These are phyloP conservation scores for Cyclocybe aegerita DNA, from an alignment of 768 basidiomycete genomes.

Conservation along the genomic window DNA sequence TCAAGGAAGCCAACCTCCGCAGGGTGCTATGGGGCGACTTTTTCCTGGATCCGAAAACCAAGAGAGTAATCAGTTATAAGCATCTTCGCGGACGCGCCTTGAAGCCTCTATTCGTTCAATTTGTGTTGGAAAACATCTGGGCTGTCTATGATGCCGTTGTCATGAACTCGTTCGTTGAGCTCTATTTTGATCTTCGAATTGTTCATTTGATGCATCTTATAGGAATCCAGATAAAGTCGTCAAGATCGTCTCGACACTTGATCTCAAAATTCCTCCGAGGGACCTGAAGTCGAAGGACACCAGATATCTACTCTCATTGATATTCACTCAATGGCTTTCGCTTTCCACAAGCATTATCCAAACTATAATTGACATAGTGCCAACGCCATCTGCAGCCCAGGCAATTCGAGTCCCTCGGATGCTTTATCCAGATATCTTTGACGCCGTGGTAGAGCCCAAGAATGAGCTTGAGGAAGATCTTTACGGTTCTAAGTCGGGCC, in stretches of 20 bases:
- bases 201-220: constrained; percentile 15
- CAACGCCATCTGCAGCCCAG: constrained; percentile 83
- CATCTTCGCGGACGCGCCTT: constrained; percentile 83
- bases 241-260: constrained; percentile 84
- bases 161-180: constrained; percentile 76
- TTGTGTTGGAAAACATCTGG: constrained; percentile 97
- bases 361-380: constrained; percentile 90
- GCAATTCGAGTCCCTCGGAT: constrained; percentile 84
- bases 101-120: constrained; percentile 97
- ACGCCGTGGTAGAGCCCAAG: constrained; percentile 57
- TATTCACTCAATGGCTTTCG: constrained; percentile 96
- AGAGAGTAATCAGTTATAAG: constrained; percentile 87
- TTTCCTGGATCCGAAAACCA: constrained; percentile 94
- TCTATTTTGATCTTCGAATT: background rate
- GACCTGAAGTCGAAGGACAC: constrained; percentile 93
- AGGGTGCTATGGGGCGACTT: constrained; percentile 96
- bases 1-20: constrained; percentile 84
- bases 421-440: constrained; percentile 79
- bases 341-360: constrained; percentile 93
- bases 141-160: constrained; percentile 91
- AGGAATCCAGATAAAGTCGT: constrained; percentile 88
- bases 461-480: constrained; percentile 85
- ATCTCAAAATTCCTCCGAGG: constrained; percentile 80
- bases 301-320: constrained; percentile 75
- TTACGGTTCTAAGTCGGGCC: constrained; percentile 62